Base-by-base conservation (phyloP, 2,329 filamentous ascomycete species). In the Colletotrichum sp. region DNA sequence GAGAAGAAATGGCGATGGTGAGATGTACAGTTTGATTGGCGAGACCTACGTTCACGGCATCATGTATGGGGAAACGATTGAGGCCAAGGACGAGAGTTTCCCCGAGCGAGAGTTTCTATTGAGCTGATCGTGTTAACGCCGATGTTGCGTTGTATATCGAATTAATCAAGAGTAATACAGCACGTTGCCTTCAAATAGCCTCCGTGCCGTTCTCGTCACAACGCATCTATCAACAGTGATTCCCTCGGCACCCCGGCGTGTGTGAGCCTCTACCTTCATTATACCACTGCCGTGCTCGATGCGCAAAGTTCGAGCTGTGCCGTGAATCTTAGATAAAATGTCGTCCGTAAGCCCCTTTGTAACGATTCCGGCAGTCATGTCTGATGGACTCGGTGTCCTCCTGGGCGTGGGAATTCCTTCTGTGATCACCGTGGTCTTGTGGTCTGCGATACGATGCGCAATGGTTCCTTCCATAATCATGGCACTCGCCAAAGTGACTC, bases 401-500 rank as follows among this genome's bases (percentile, higher is more conserved):
- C 79, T 78, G 0, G 79, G 79, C 3, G 78, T 80, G 12, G 74
- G 66, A 18, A 65, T 71, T 6, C 55, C 69, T 22, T 67, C 72
- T 12, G 18, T 55, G 6, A 57, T 34, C 24, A 64, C n/a, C 6
- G 68, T 68, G 8, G 34, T 13, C 2, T 60, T 67, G 6, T 18
- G n/a, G 15, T 44, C 57, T 5, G 76, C 75, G 6, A 82, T 70
- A 0, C 80, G 78, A 3, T 81, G 76, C 1, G 79, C 84, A 5
- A 90, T 55, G 83, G 86, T 88, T 1, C 87, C 87, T 2, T 82
- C 75, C 15, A 87, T 81, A 44, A 84, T 83, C 6, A 86, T 84
- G 6, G 88, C 88, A 2, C 86, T 84, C 5, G 86, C 87, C 16
- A 90, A 75, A 15, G 88, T 87, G 18, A 90, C 82, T 0, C 87